phyloP scores from a whole-genome alignment of 225 moss, liverwort and hornwort genomes.

The Sphagnum contortum region DNA sequence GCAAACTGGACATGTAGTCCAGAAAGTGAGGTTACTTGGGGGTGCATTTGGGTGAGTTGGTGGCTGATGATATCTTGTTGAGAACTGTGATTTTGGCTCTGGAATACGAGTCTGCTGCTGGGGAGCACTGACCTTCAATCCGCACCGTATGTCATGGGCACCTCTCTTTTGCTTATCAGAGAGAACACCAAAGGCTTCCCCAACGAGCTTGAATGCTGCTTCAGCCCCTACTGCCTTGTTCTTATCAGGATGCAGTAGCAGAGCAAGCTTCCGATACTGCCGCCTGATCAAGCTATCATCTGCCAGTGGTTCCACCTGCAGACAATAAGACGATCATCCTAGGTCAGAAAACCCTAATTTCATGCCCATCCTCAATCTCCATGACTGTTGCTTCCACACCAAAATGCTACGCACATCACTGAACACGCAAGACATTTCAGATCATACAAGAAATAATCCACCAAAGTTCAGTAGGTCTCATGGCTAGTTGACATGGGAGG shows the following conservation, averaged over 20 bases:
- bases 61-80: conserved; percentile 16
- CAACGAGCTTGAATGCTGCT: conserved; percentile 86
- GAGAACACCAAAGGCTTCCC: conserved; percentile 75
- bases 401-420: too few species aligned
- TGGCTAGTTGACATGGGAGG: too few species aligned
- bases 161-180: conserved; percentile 61
- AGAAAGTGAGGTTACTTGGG: conserved; percentile 32
- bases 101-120: conserved; percentile 17
- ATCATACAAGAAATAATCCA: too few species aligned
- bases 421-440: too few species aligned
- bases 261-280: conserved; percentile 82
- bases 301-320: conserved; percentile 62
- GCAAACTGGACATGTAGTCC: conserved; percentile 81
- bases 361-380: too few species aligned
- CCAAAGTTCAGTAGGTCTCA: too few species aligned
- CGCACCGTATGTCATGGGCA: conserved; percentile 63
- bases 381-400: too few species aligned
- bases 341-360: too few species aligned
- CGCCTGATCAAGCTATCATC: conserved; percentile 76
- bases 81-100: conserved; percentile 20
- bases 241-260: conserved; percentile 88
- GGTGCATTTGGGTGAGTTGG: conserved; percentile 10
- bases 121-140: conserved; percentile 23
- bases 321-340: not conserved
- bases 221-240: conserved; percentile 84